These are phyloP conservation scores for Sugiyamaella pinicola DNA, from an alignment of 1,139 yeast species.

Conservation along the genomic window DNA sequence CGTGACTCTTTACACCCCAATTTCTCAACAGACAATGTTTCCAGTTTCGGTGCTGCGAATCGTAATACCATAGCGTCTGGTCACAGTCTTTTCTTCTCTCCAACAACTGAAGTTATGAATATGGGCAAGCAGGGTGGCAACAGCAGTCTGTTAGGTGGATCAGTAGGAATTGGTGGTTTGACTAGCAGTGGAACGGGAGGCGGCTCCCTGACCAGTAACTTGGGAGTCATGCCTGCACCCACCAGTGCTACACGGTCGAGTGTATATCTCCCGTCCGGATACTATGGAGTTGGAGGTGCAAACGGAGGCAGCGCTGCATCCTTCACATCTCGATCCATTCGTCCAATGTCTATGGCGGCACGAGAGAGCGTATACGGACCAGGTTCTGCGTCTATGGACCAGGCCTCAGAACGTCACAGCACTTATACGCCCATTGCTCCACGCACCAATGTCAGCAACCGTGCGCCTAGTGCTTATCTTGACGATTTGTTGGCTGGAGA, in stretches of 20 bases:
- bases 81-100: constrained; percentile 63
- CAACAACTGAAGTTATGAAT: constrained; percentile 74
- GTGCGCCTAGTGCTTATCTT: constrained; percentile 46
- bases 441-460: constrained; percentile 23
- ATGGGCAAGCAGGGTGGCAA: constrained; percentile 34
- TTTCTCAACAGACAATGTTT: constrained; percentile 13
- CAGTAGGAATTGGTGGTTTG: constrained; percentile 13
- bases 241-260: constrained; percentile 32
- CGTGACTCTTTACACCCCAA: constrained; percentile 9
- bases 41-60: constrained; percentile 15
- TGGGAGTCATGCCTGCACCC: constrained; percentile 27
- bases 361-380: constrained; percentile 26
- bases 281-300: constrained; percentile 34
- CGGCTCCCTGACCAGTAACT: constrained; percentile 27
- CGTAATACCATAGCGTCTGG: constrained; percentile 21
- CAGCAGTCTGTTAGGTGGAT: constrained; percentile 24
- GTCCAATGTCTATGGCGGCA: constrained; percentile 29
- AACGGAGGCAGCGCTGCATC: constrained; percentile 30
- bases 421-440: constrained; percentile 7
- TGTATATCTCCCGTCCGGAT: constrained; percentile 45
- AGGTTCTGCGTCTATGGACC: constrained; percentile 15
- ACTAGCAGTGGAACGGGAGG: constrained; percentile 19
- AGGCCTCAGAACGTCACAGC: constrained; percentile 18
- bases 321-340: constrained; percentile 30
- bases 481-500: constrained; percentile 42